A percentile compares a stretch with the other conserved stretches of the same genome.
These are phyloP conservation scores for Tephrocybe sp. DNA, from an alignment of 768 basidiomycete species.

Conservation along the genomic window DNA sequence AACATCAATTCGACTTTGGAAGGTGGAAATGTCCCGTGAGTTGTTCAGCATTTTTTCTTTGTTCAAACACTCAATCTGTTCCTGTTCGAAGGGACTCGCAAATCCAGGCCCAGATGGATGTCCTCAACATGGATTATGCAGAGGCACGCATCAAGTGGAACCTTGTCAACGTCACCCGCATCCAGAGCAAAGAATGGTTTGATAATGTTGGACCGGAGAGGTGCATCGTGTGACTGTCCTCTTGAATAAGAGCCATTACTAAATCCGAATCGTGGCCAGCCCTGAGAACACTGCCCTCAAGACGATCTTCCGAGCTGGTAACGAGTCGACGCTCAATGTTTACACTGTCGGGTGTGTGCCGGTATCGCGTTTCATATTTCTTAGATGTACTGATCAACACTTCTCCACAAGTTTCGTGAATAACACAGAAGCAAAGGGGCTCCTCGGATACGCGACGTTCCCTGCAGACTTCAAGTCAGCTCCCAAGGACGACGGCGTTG, in stretches of 20 bases:
- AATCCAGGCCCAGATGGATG: constrained; percentile 33
- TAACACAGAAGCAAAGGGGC: constrained; percentile 25
- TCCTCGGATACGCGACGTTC: constrained; percentile 51
- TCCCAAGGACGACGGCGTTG: constrained; percentile 45
- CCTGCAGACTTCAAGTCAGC: constrained; percentile 35
- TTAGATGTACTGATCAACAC: background rate
- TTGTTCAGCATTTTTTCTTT: background rate
- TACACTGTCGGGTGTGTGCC: constrained; percentile 32
- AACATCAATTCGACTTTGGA: constrained; percentile 33
- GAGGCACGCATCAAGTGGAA: constrained; percentile 36
- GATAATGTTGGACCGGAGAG: constrained; percentile 35
- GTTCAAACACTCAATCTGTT: background rate
- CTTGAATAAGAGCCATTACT: too few species aligned
- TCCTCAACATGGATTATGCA: constrained; percentile 42
- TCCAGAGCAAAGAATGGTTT: constrained; percentile 47
- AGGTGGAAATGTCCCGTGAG: constrained; percentile 42
- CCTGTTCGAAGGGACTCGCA: constrained; percentile 22
- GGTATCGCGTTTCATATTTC: background rate
- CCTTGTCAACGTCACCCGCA: constrained; percentile 39
- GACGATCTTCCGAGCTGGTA: constrained; percentile 36
- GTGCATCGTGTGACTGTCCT: constrained; percentile 14
- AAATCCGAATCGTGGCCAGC: constrained; percentile 16
- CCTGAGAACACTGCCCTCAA: constrained; percentile 44
- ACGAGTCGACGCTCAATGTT: constrained; percentile 33
- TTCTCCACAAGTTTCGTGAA: constrained; percentile 8